These are phyloP conservation scores for Malassezia globosa DNA, from an alignment of 1,284 basidiomycete species.

Conservation along the genomic window DNA sequence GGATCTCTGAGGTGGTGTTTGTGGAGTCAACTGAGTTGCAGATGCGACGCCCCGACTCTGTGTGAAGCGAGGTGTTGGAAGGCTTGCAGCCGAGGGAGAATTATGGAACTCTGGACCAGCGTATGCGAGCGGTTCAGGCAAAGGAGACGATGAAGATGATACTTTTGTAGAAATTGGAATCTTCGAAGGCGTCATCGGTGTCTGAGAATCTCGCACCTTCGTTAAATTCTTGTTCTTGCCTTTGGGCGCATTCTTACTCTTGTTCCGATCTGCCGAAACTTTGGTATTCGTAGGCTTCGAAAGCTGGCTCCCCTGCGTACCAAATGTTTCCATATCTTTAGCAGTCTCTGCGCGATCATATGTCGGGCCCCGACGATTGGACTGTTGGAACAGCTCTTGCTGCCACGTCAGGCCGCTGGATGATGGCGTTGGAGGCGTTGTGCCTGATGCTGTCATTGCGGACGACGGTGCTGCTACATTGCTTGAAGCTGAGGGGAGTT, in stretches of 20 bases:
- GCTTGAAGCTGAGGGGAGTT: too few relatives aligned
- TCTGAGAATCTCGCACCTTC: background rate
- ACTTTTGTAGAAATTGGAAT: too few relatives aligned
- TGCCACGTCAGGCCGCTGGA: constrained; percentile 10
- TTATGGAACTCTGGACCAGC: constrained; percentile 16
- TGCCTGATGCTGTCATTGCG: too few relatives aligned
- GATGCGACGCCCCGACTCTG: too few relatives aligned
- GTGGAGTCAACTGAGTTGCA: too few relatives aligned
- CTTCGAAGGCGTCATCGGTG: constrained; percentile 7
- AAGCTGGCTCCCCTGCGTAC: background rate
- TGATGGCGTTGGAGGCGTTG: background rate
- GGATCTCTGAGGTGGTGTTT: too few relatives aligned
- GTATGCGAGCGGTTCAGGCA: constrained; percentile 1
- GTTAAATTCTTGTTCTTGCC: background rate
- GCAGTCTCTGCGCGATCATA: constrained; percentile 10
- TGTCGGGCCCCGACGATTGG: background rate
- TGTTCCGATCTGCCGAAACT: background rate
- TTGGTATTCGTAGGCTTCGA: background rate
- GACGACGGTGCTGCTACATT: too few relatives aligned
- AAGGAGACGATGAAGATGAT: too few relatives aligned
- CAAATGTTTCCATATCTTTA: constrained; percentile 16
- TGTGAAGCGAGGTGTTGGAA: constrained; percentile 14
- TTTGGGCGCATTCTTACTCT: background rate
- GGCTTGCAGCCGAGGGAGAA: constrained; percentile 12
- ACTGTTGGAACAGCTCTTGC: constrained; percentile 13